Evolutionary conservation across 495 filamentous ascomycete species (phyloP), one percentile per base, ranked within the genome.

Genomic region (Pyrenula massariospora): DNA sequence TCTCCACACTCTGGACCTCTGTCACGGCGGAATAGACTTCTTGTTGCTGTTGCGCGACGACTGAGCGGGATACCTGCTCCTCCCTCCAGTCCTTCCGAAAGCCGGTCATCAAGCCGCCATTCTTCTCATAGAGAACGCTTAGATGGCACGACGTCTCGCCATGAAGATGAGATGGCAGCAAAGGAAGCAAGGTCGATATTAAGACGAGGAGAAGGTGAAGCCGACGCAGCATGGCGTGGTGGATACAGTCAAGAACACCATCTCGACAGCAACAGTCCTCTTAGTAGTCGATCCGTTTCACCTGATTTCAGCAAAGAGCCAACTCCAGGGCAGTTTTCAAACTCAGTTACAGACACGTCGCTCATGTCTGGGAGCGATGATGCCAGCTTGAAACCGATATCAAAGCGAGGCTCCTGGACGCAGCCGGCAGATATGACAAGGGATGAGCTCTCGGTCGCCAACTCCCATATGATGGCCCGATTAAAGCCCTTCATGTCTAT

Each of bases 401-500:
- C 71, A 15, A 79, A 76, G 54, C 63, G 76, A 58, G 48, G 65
- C 10, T 72, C 73, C 22, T 78, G 78, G 61, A 77, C 72, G 54
- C 75, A 80, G 22, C 74, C 77, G 22, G 68, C 76, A 48, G 74
- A 79, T 55, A 79, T 80, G 84, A 86, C 63, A 64, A 81, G 79
- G 15, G 80, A 84, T 12, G 88, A 96, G 64, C 70, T 96, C 2
- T 75, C 84, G 0, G 70, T 84, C 52, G 90, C 92, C 3, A 96
- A 99, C 64, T 77, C 82, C 1, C 86, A 91, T 63, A 74, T 99
- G 11, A 88, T 95, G 83, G 83, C 88, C 50, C 76, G 93, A 56
- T 75, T 97, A 12, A 84, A 82, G 25, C 93, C 94, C 11, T 99
- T 99, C 63, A 73, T 97, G 68, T 86, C 87, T 0, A 90, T 82